Base-by-base conservation (phyloP, 495 filamentous ascomycete genomes). In the Parachaetomium inaequale region DNA sequence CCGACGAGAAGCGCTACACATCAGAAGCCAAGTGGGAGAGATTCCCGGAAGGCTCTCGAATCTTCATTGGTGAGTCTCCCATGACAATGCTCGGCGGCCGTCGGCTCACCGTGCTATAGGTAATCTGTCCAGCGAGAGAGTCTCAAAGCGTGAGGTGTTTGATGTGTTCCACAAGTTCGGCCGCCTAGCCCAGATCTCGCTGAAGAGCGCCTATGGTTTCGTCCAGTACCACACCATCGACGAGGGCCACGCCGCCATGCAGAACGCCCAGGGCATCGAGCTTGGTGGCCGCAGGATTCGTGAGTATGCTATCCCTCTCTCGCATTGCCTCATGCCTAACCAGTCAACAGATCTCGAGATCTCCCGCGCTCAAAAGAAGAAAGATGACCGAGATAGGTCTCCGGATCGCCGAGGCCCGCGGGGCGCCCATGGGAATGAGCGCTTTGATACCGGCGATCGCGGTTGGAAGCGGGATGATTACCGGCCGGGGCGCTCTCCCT, bases 141-240 rank as follows among this genome's bases (percentile, higher is more conserved):
- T 96, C 12, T 93, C 93, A 0, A 98, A 98, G 73, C 85, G 89
- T 61, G 93, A 97, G 72, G 82, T 98, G 40, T 98, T 96, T 69
- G 88, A 93, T 62, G 81, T 91, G 17, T 98, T 98, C 68, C 86
- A 88, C 70, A 82, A 83, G 46, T 93, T 92, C 73, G 94, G 94
- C 36, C 88, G 87, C 58, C 77, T 98, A 38, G 93, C 93, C 3
- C 94, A 98, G 72, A 91, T 98, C 42, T 96, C 93, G 2, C 90
- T 98, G 69, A 98, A 98, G 70, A 91, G 93, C 72, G 92, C 92
- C 2, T 98, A 96, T 76, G 94, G 94, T 4, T 98, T 98, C 68
- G 92, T 97, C 43, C 94, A 98, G 70, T 98, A 93, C 63, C 81
- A 96, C 58, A 90, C 92, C 38, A 76, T 85, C 4, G 77, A 76